Evolutionary conservation across 2,329 filamentous ascomycete species (phyloP).

Genomic region (Sporothrix inflata): DNA sequence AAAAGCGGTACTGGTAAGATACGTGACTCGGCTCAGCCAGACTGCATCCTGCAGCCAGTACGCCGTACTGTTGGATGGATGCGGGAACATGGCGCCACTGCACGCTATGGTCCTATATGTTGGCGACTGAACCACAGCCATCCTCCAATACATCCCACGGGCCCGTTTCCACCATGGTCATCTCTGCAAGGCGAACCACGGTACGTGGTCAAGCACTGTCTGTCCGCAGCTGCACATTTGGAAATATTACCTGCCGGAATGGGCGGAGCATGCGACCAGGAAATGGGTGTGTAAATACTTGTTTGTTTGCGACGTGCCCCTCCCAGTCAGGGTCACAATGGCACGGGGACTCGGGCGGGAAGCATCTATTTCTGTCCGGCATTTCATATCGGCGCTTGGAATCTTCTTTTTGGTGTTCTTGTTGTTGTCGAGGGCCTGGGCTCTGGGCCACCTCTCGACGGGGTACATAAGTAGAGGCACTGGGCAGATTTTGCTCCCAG

Average conservation of each 20-base stretch:
- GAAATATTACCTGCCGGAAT: conserved; percentile 1
- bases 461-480: no score
- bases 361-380: not conserved
- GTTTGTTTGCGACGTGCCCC: not conserved
- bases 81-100: not conserved
- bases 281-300: not conserved
- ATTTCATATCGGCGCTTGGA: not conserved
- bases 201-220: not conserved
- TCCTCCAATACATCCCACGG: not conserved
- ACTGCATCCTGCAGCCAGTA: not conserved
- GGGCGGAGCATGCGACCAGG: not conserved
- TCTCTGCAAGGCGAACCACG: not conserved
- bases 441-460: no score
- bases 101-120: not conserved
- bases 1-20: no score
- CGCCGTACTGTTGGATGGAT: not conserved
- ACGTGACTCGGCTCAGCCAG: not conserved
- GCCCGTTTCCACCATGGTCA: not conserved
- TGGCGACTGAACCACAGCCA: not conserved
- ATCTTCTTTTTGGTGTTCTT: not conserved
- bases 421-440: not conserved
- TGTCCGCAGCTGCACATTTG: not conserved
- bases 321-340: not conserved
- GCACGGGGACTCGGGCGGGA: not conserved
- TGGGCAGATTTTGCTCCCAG: no score